phyloP scores from a whole-genome alignment of 495 filamentous ascomycete species.

The Rostrohypoxylon terebratum region DNA sequence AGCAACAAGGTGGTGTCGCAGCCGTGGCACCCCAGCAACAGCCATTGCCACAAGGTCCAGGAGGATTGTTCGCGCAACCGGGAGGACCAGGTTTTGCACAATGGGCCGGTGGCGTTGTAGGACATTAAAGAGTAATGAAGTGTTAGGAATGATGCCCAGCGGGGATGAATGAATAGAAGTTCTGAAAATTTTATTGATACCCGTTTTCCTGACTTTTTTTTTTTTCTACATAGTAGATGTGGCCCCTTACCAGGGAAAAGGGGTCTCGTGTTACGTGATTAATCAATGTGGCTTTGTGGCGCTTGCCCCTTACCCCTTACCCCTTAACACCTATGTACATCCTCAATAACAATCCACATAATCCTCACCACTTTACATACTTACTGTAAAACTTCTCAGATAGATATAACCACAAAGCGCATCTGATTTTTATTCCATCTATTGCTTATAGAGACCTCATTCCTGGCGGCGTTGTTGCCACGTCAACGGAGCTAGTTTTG shows the following conservation, averaged over 20 bases:
- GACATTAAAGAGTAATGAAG: conserved; percentile 7
- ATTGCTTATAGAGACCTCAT: too few species aligned
- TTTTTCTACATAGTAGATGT: not conserved
- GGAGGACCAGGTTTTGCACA: conserved; percentile 77
- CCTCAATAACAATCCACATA: not conserved
- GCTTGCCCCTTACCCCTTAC: not conserved
- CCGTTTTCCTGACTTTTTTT: not conserved
- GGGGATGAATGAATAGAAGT: not conserved
- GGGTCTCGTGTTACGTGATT: not conserved
- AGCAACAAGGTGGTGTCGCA: conserved; percentile 34
- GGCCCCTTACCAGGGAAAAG: not conserved
- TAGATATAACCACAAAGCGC: not conserved
- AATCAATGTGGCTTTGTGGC: not conserved
- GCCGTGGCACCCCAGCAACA: conserved; percentile 15
- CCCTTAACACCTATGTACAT: not conserved
- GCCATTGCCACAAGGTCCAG: conserved; percentile 57
- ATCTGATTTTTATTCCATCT: not conserved
- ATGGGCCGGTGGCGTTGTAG: conserved; percentile 63
- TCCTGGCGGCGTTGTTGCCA: not conserved
- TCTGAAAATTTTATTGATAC: not conserved
- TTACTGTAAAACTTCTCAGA: not conserved
- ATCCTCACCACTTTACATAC: not conserved
- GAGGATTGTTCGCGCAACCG: conserved; percentile 77
- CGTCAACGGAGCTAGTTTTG: not conserved
- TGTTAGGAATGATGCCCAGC: not conserved